Evolutionary conservation across 202 grass and related monocot species (phyloP).

Genomic region (Dendrocalamus latiflorus): DNA sequence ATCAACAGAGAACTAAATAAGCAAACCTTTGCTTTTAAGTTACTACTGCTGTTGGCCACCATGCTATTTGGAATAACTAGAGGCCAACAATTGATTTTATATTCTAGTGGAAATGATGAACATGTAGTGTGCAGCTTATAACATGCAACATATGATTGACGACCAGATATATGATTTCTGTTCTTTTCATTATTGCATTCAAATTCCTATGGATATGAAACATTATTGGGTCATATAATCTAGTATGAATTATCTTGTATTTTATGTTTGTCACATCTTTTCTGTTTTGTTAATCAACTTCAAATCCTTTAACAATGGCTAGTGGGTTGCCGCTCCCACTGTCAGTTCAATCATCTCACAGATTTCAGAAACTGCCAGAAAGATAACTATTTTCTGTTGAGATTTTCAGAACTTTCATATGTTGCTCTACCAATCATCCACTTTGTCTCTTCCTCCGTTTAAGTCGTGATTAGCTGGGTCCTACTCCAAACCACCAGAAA

Average conservation of each 20-base stretch:
- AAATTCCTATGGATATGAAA: not conserved
- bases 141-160: not conserved
- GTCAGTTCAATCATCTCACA: conserved; percentile 5
- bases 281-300: conserved; percentile 19
- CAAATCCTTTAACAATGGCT: not conserved
- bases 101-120: not conserved
- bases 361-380: conserved; percentile 26
- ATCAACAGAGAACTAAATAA: no score
- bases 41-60: no score
- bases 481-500: conserved; percentile 22
- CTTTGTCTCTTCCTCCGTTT: conserved; percentile 1
- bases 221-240: not conserved
- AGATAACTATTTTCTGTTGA: not conserved
- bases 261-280: not conserved
- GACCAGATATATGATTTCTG: not conserved
- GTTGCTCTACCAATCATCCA: not conserved
- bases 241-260: not conserved
- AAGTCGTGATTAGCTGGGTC: conserved; percentile 30
- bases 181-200: not conserved
- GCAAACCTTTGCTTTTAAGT: no score
- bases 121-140: not conserved
- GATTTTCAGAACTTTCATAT: not conserved
- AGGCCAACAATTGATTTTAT: not conserved
- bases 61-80: no score
- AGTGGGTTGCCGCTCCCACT: not conserved